Evolutionary conservation across 495 filamentous ascomycete species (phyloP), one percentile per base, ranked within the genome.

Genomic region (Tuber microsphaerosporum): DNA sequence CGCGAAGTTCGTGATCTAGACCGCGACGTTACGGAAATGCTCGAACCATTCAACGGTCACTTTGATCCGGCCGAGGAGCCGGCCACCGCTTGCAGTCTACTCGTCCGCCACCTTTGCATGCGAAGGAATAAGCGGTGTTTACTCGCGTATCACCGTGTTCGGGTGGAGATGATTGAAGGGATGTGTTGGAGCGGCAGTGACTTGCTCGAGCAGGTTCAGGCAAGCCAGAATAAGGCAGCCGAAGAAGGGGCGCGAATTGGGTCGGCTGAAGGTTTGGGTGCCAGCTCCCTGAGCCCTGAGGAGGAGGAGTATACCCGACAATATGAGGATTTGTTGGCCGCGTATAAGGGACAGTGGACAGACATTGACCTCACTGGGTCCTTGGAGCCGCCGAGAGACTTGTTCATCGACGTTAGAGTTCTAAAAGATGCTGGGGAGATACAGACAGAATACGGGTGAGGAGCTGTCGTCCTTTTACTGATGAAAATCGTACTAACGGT

Each of bases 261-360:
- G 71, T 75, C 22, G 74, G 82, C 73, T 26, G 79, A 74, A 46
- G 79, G 61, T 76, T 84, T 78, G 79, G 82, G 82, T 44, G 77
- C 82, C 20, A 97, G 91, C 84, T 97, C 91, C 77, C 85, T 99
- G 72, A 97, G 94, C 83, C 94, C 96, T 2, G 95, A 99, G 83
- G 96, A 99, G 84, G 95, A 97, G 84, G 96, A 98, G 82, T 98
- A 97, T 84, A 91, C 97, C 56, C 87, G 94, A 73, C 90, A 92
- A 82, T 98, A 96, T 82, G 89, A 90, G 72, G 96, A 99, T 82
- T 88, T 99, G 81, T 86, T 99, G 68, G 93, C 95, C 37, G 93
- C 94, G 22, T 97, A 97, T 85, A 99, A 99, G 84, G 96, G 96
- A 1, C 94, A 97, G 80, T 99, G 95, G 94, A 98, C 94, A 37